phyloP scores from a whole-genome alignment of 495 filamentous ascomycete species.

The Neurospora pannonica region DNA sequence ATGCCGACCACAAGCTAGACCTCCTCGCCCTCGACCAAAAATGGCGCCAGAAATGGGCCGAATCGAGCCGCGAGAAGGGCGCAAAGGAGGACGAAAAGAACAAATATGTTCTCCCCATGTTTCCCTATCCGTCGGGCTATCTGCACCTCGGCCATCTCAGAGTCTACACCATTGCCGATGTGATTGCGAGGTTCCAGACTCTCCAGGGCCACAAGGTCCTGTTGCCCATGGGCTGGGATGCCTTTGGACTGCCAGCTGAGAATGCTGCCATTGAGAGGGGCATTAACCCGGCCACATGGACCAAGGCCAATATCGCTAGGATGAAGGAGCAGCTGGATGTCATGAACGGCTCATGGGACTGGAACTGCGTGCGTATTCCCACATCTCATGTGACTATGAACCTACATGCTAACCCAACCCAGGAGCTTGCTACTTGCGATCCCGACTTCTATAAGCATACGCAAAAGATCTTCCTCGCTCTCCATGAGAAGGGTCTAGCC shows the following conservation, averaged over 20 bases:
- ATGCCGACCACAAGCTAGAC: slow-evolving; percentile 42
- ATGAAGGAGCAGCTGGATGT: slow-evolving; percentile 74
- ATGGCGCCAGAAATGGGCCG: slow-evolving; percentile 51
- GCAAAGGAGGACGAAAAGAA: slow-evolving; percentile 23
- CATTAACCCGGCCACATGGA: slow-evolving; percentile 71
- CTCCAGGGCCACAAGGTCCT: slow-evolving; percentile 71
- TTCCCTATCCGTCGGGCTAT: slow-evolving; percentile 82
- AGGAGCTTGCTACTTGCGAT: slow-evolving; percentile 79
- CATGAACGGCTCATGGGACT: slow-evolving; percentile 76
- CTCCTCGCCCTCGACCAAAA: slow-evolving; percentile 59
- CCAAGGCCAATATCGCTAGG: slow-evolving; percentile 60
- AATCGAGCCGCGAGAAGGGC: background rate
- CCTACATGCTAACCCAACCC: background rate
- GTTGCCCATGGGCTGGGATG: slow-evolving; percentile 90
- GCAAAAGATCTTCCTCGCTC: slow-evolving; percentile 69
- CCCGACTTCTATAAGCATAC: slow-evolving; percentile 84
- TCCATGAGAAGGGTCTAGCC: slow-evolving; percentile 62
- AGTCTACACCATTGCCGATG: slow-evolving; percentile 86
- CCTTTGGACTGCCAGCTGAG: slow-evolving; percentile 82
- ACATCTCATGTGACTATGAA: background rate
- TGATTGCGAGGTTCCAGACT: slow-evolving; percentile 64
- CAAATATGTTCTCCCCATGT: slow-evolving; percentile 83
- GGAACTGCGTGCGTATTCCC: slow-evolving; percentile 56
- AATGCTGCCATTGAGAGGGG: slow-evolving; percentile 88
- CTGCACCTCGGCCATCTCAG: slow-evolving; percentile 86